phyloP scores from a whole-genome alignment of 495 filamentous ascomycete species.

The Tuber umbilicatum region DNA sequence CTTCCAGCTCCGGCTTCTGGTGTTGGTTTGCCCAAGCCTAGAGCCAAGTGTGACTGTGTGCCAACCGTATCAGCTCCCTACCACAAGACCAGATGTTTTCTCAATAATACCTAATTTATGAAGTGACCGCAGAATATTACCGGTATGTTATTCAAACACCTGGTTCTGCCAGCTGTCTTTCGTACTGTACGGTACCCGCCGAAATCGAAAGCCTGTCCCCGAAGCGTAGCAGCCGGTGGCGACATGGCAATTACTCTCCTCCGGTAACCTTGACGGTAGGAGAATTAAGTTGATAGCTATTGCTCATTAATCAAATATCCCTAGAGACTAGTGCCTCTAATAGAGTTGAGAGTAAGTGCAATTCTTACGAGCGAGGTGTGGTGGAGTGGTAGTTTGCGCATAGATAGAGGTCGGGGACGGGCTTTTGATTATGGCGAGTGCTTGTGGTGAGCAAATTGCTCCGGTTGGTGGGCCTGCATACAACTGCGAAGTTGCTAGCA shows the following conservation, averaged over 20 bases:
- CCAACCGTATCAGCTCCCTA: neutral
- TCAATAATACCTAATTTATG: neutral
- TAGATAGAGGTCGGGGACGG: no score
- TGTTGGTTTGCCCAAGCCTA: neutral
- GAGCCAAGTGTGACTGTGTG: neutral
- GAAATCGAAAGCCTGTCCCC: no score
- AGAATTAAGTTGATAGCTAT: no score
- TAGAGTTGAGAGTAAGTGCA: no score
- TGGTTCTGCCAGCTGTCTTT: neutral
- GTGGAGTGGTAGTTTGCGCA: no score
- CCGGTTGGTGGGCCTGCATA: neutral
- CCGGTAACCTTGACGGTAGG: no score
- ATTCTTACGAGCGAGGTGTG: no score
- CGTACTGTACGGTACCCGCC: neutral
- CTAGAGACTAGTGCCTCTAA: no score
- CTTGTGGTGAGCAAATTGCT: neutral
- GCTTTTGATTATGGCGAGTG: no score
- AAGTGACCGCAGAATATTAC: neutral
- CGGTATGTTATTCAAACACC: neutral
- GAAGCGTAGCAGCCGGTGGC: no score
- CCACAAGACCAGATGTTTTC: neutral
- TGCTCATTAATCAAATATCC: no score
- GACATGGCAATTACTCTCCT: no score
- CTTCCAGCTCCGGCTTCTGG: neutral
- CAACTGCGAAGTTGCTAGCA: neutral